A percentile compares a stretch with the other conserved stretches of the same genome.
Evolutionary conservation across 2,329 filamentous ascomycete species (phyloP).

Genomic region (Botrytis byssoidea): DNA sequence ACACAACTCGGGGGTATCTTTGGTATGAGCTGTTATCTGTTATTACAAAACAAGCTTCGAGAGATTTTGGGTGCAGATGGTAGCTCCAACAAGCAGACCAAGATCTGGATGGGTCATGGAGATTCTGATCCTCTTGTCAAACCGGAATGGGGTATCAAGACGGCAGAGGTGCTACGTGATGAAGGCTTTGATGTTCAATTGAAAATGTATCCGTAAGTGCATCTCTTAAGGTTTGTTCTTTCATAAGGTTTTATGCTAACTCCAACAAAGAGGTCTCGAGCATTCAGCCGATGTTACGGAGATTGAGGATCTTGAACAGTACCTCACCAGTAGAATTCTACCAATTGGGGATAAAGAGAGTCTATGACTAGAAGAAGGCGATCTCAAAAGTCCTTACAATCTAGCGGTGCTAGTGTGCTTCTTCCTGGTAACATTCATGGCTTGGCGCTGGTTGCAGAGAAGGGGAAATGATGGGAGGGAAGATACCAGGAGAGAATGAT

Average conservation of each 20-base stretch:
- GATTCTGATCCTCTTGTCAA: conserved; percentile 70
- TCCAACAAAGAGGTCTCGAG: conserved; percentile 56
- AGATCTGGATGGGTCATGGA: conserved; percentile 90
- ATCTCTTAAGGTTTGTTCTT: not conserved
- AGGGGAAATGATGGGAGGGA: not conserved
- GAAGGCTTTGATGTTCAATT: conserved; percentile 73
- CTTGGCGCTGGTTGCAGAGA: conserved; percentile 6
- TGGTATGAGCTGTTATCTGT: conserved; percentile 77
- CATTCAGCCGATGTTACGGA: conserved; percentile 78
- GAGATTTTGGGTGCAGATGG: conserved; percentile 51
- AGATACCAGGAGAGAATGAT: not conserved
- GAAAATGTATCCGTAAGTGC: conserved; percentile 68
- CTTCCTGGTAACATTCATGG: conserved; percentile 1
- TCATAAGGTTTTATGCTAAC: not conserved
- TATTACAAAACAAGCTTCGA: conserved; percentile 64
- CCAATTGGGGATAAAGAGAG: conserved; percentile 40
- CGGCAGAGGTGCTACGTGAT: conserved; percentile 63
- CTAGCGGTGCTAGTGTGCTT: conserved; percentile 14
- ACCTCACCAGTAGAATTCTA: conserved; percentile 49
- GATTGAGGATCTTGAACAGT: conserved; percentile 74
- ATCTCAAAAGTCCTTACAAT: not conserved
- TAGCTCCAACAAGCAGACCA: conserved; percentile 69
- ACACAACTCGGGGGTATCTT: conserved; percentile 85
- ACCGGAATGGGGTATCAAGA: conserved; percentile 65
- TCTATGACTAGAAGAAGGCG: conserved; percentile 28